Evolutionary conservation across 2,329 filamentous ascomycete genomes (phyloP), one percentile per base, ranked within the genome.

Genomic region (Magnaporthiopsis rhizophila): DNA sequence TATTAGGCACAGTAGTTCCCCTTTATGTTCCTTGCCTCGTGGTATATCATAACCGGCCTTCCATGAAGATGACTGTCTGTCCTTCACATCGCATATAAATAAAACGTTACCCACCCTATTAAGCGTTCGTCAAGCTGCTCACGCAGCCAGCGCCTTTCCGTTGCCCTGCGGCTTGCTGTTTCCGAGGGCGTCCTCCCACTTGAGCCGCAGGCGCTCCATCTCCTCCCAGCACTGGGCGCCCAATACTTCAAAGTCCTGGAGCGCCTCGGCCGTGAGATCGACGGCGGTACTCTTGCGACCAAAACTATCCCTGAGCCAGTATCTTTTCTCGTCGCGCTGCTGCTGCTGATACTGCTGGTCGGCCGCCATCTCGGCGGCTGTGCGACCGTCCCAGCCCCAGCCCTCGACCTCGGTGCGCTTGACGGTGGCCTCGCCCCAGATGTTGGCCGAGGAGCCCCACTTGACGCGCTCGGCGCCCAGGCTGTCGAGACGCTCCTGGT

Each of bases 371-470:
- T 53, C 45, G 18, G 45, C n/a, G 9, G 45, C 45, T 9, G 45
- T 53, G 12, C 75, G 78, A 64, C 89, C 87, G 67, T 85, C 79
- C 75, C 87, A 89, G 0, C 92, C 93, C 92, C 93, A 97, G 9
- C 92, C 91, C 58, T 91, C 87, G 3, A 96, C 88, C 74, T 97
- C 91, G 1, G 92, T 96, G 70, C 86, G 86, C 75, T 88, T 89
- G 6, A 91, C 85, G 56, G 82, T 78, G 4, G 62, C 34, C 65
- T 84, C 82, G 26, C 81, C 77, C 64, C 77, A 74, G 13, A 83
- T 74, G 68, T 88, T 83, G 11, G 83, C 83, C n/a, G 86, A 84
- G 36, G 89, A 90, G 3, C 94, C 94, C 94, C 94, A 98, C 78
- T 98, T 98, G 64, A 79, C 62, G 75, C 83, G 73, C 80, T 87